Conservation (phyloP, 2,329 filamentous ascomycete species). For the Aurifilum marmelostoma region DNA sequence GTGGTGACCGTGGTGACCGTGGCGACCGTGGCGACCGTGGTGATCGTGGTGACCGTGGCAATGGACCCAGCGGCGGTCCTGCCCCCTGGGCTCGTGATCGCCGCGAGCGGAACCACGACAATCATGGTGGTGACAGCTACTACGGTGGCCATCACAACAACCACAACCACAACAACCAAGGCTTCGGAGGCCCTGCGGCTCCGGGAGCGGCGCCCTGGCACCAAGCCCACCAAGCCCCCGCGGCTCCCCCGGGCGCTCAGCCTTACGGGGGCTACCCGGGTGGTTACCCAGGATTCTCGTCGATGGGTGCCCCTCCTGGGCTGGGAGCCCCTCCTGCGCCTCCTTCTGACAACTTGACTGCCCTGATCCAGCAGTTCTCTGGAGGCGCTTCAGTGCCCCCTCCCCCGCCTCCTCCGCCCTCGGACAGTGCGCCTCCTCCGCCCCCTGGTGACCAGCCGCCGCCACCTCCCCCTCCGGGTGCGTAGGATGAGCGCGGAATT, state of each 20-base stretch:
- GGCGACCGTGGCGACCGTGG: constrained; percentile 34
- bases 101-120: constrained; percentile 51
- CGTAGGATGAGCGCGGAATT: constrained; percentile 28
- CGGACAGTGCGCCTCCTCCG: constrained; percentile 41
- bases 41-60: constrained; percentile 39
- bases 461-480: constrained; percentile 39
- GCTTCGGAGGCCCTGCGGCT: constrained; percentile 36
- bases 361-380: constrained; percentile 67
- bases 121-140: constrained; percentile 48
- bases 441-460: constrained; percentile 43
- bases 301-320: constrained; percentile 42
- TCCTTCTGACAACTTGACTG: constrained; percentile 58
- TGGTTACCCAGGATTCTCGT: constrained; percentile 38
- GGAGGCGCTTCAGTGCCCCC: constrained; percentile 35
- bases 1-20: constrained; percentile 38
- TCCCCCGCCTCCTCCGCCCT: constrained; percentile 35
- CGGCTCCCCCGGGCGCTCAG: constrained; percentile 27
- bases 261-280: constrained; percentile 60
- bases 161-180: constrained; percentile 39
- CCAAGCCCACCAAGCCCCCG: constrained; percentile 45
- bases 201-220: constrained; percentile 60
- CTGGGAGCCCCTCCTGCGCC: constrained; percentile 54
- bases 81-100: constrained; percentile 68
- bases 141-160: constrained; percentile 49
- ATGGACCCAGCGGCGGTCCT: constrained; percentile 49